Evolutionary conservation across 1,139 yeast genomes (phyloP).

Genomic region (Geotrichum australiense): DNA sequence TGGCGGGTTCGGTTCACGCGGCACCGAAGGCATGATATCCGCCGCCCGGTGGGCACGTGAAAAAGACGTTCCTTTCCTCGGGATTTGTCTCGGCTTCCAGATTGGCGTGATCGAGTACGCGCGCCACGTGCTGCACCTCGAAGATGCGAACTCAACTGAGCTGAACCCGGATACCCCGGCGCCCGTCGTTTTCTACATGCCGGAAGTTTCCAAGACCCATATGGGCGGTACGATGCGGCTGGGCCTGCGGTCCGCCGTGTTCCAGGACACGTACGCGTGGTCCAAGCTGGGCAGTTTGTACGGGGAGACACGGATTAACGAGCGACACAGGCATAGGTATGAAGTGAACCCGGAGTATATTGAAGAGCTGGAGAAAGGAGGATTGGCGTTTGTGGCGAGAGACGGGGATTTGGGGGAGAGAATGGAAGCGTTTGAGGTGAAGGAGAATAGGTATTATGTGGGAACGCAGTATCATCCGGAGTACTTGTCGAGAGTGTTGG

Average conservation of each 20-base stretch:
- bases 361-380: conserved; percentile 59
- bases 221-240: conserved; percentile 99
- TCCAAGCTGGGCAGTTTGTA: conserved; percentile 73
- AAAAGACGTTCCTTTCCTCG: conserved; percentile 86
- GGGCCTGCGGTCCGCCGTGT: conserved; percentile 85
- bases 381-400: conserved; percentile 84
- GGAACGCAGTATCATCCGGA: conserved; percentile 99
- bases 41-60: conserved; percentile 98
- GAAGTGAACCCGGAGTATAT: conserved; percentile 89
- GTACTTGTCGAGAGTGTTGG: conserved; percentile 89
- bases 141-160: conserved; percentile 75
- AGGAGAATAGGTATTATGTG: conserved; percentile 77
- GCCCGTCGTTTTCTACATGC: conserved; percentile 93
- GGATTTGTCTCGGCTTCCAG: conserved; percentile 97
- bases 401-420: conserved; percentile 78
- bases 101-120: conserved; percentile 95
- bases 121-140: conserved; percentile 65
- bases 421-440: conserved; percentile 87
- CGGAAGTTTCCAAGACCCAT: conserved; percentile 91
- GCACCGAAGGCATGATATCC: conserved; percentile 96
- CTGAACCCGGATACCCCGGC: conserved; percentile 59
- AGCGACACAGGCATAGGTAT: conserved; percentile 98
- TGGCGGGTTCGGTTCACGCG: conserved; percentile 97
- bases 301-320: conserved; percentile 67
- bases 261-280: conserved; percentile 57